Evolutionary conservation across 2,329 filamentous ascomycete species (phyloP), one percentile per base, ranked within the genome.

Genomic region (Ceratocystis lukuohia): DNA sequence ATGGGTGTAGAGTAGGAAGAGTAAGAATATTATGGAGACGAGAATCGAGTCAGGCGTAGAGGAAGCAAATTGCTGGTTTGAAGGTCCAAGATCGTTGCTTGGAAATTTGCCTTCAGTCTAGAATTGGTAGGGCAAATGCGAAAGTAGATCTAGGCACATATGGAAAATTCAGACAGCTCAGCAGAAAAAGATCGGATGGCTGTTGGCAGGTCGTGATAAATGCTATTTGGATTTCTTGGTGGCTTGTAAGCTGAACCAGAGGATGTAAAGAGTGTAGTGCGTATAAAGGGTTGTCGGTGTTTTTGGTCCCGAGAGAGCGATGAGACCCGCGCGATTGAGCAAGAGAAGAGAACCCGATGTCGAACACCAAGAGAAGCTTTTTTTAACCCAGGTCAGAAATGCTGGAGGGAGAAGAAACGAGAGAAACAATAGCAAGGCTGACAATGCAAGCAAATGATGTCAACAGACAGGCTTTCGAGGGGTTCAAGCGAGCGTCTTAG

Each of bases 371-470:
- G 44, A 62, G 41, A 62, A 45, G 30, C 20, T 44, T 62, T 45
- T 48, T n/a, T 53, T 15, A 1, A 17, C 56, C n/a, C 25, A n/a
- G 28, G 56, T 7, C 28, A 59, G 56, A 8, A 37, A 59, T 37
- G 0, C 15, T 37, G 2, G 53, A 57, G 56, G 22, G 22, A 8
- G 33, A 8, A 10, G 7, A 59, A 5, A 53, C 4, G 10, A 41
- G 3, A 41, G 48, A 53, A 53, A 53, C 48, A 53, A 53, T 53
- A 53, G 25, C 48, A 53, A 53, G 48, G 48, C 48, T 53, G 28
- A 59, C 20, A 37, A 33, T 15, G 25, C 56, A n/a, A 59, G 48
- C 25, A 30, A 59, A 59, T 59, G 56, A 59, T 59, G 56, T 59
- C 56, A 59, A 17, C 48, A 1, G 8, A 2, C 48, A 25, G 48